A percentile compares a stretch with the other conserved stretches of the same genome.
Conservation (phyloP, 2,329 filamentous ascomycete species). For the Ophiostoma himal-ulmi region DNA sequence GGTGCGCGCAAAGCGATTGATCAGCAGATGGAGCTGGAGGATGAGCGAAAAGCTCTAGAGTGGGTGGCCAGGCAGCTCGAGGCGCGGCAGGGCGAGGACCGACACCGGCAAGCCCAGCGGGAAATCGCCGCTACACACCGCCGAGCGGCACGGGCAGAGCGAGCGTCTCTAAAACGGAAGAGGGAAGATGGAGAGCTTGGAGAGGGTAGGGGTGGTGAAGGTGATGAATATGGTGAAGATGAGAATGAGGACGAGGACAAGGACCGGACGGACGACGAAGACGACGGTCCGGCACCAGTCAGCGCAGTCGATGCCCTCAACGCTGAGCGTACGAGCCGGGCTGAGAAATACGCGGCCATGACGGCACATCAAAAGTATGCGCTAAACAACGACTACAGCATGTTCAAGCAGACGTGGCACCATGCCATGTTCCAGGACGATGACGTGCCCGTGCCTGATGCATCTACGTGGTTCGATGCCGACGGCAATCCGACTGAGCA, state of each 20-base stretch:
- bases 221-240: constrained; percentile 20
- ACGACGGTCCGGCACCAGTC: constrained; percentile 24
- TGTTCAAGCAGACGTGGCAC: constrained; percentile 56
- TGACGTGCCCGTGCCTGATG: constrained; percentile 47
- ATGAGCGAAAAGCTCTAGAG: constrained; percentile 39
- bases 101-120: constrained; percentile 10
- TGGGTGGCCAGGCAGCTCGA: constrained; percentile 33
- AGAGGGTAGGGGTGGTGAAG: background rate
- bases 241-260: constrained; percentile 30
- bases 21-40: constrained; percentile 44
- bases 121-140: constrained; percentile 15
- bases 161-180: constrained; percentile 24
- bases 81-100: constrained; percentile 27
- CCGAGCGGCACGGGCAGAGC: constrained; percentile 14
- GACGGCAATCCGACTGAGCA: constrained; percentile 28
- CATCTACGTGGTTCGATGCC: constrained; percentile 47
- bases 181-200: constrained; percentile 12
- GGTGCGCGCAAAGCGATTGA: constrained; percentile 48
- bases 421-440: constrained; percentile 46
- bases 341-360: constrained; percentile 40
- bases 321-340: constrained; percentile 35
- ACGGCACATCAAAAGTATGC: constrained; percentile 46
- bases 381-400: constrained; percentile 52
- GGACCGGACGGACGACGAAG: constrained; percentile 27
- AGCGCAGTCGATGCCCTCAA: constrained; percentile 36